A percentile compares a stretch with the other conserved stretches of the same genome.
Evolutionary conservation across 2,329 filamentous ascomycete genomes (phyloP).

Genomic region (Daldinia sp.): DNA sequence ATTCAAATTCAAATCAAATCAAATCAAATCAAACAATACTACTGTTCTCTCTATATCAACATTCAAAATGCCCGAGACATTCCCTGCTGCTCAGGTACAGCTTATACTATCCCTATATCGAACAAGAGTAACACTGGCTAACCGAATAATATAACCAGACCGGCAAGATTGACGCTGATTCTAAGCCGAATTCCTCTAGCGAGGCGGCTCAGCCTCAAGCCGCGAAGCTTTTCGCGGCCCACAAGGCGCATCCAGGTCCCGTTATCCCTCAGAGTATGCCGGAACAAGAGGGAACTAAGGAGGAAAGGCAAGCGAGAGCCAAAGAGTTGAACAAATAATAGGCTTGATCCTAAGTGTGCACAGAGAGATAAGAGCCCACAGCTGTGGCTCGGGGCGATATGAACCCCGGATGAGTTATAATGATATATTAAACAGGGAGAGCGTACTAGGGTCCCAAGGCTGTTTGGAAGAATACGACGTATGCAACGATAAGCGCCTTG

Average conservation of each 20-base stretch:
- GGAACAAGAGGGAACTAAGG: slow-evolving; percentile 69
- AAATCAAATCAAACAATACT: slow-evolving; percentile 1
- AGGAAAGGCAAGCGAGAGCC: slow-evolving; percentile 71
- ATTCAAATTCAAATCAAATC: background rate
- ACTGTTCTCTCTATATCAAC: background rate
- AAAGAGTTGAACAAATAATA: slow-evolving; percentile 70
- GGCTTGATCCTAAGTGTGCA: background rate
- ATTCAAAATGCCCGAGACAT: slow-evolving; percentile 41
- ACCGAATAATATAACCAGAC: slow-evolving; percentile 33
- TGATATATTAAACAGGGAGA: slow-evolving; percentile 15
- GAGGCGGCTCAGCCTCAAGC: slow-evolving; percentile 53
- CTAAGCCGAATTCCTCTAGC: slow-evolving; percentile 50
- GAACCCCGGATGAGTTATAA: background rate
- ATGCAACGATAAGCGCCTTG: slow-evolving; percentile 21
- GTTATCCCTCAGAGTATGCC: slow-evolving; percentile 63
- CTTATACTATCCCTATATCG: slow-evolving; percentile 4
- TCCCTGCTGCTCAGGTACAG: slow-evolving; percentile 39
- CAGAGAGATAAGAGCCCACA: background rate
- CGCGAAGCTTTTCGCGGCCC: slow-evolving; percentile 53
- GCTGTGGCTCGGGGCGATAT: slow-evolving; percentile 1
- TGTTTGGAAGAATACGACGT: slow-evolving; percentile 1
- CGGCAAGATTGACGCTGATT: slow-evolving; percentile 47
- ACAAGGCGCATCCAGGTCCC: slow-evolving; percentile 66
- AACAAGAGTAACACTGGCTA: slow-evolving; percentile 1
- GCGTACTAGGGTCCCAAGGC: slow-evolving; percentile 1